Evolutionary conservation across 768 basidiomycete species (phyloP), one percentile per base, ranked within the genome.

Genomic region (Heimioporus sp.): DNA sequence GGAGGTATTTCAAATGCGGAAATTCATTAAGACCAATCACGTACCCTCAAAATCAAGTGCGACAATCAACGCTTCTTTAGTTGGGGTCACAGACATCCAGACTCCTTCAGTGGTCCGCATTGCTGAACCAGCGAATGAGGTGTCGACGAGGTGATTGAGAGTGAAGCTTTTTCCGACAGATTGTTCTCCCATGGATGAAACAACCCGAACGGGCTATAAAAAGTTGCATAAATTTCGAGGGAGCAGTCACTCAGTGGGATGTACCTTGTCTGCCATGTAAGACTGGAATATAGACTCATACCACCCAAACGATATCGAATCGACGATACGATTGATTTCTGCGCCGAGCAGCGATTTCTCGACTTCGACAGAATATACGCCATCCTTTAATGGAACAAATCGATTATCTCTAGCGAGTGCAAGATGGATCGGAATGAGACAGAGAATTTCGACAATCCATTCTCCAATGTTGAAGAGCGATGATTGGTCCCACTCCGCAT

Each of bases 171-270:
- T 85, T 6, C 83, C 83, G 1, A 85, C 82, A 0, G 81, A 83
- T 62, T 84, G 83, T 58, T 83, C 82, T 6, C 82, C 82, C 82
- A 85, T 85, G 1, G 82, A 85, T 0, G 83, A 83, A 2, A 85
- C 81, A 4, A 84, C 83, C 47, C 77, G 79, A 15, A 85, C 83
- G 10, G 80, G 80, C 80, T 84, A 48, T 35, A 46, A 49, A 37
- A 24, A 4, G 11, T 0, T 1, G 42, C 35, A 37, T 49, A 1
- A 47, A 31, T 11, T 39, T 4, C 21, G 1, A 10, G 30, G 6
- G 5, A 11, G 7, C 5, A 16, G 17, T 36, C 19, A 10, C 32
- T 5, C 6, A 17, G 10, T 2, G n/a, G 1, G 21, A 41, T 19
- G 3, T 21, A 76, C 82, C 74, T 80, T 85, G 35, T 71, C 67